These are phyloP conservation scores for Lophiostoma macrostomum DNA, from an alignment of 495 filamentous ascomycete species.

Conservation along the genomic window DNA sequence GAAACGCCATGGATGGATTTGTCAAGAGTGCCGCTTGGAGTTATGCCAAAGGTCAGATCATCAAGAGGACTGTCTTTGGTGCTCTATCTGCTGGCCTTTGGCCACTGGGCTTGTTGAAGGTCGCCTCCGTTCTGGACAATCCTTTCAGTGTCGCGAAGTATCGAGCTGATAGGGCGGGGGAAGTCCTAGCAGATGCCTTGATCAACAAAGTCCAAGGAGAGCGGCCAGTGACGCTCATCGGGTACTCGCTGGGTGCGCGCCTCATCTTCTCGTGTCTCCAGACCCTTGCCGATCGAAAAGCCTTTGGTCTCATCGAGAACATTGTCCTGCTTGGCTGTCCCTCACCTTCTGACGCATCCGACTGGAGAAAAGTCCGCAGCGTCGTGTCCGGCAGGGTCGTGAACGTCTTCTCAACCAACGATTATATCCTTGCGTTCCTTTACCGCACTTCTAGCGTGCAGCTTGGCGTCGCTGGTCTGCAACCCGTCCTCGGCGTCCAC, in stretches of 20 bases:
- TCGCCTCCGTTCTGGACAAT: constrained; percentile 80
- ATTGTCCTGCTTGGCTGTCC: constrained; percentile 82
- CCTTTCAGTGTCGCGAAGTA: constrained; percentile 81
- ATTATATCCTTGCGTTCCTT: constrained; percentile 72
- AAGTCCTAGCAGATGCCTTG: constrained; percentile 80
- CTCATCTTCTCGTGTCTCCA: constrained; percentile 82
- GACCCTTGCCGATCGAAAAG: constrained; percentile 68
- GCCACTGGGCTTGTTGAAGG: constrained; percentile 74
- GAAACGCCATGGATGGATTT: constrained; percentile 68
- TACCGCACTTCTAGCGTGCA: constrained; percentile 76
- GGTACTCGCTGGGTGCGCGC: constrained; percentile 87
- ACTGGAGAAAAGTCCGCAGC: constrained; percentile 67
- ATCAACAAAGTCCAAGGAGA: constrained; percentile 88
- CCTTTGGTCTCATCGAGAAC: constrained; percentile 83
- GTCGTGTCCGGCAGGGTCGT: constrained; percentile 72
- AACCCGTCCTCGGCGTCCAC: constrained; percentile 60
- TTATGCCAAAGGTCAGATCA: constrained; percentile 72
- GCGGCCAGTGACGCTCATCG: constrained; percentile 80
- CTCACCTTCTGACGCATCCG: constrained; percentile 59
- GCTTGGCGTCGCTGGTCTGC: constrained; percentile 71
- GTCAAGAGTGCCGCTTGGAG: constrained; percentile 75
- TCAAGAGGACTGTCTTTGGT: constrained; percentile 73
- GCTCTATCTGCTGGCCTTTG: constrained; percentile 67
- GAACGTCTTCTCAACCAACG: constrained; percentile 75
- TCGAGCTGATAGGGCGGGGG: constrained; percentile 82